These are phyloP conservation scores for Eremochloa ophiuroides DNA, from an alignment of 176 grass and related monocot genomes.

Conservation along the genomic window DNA sequence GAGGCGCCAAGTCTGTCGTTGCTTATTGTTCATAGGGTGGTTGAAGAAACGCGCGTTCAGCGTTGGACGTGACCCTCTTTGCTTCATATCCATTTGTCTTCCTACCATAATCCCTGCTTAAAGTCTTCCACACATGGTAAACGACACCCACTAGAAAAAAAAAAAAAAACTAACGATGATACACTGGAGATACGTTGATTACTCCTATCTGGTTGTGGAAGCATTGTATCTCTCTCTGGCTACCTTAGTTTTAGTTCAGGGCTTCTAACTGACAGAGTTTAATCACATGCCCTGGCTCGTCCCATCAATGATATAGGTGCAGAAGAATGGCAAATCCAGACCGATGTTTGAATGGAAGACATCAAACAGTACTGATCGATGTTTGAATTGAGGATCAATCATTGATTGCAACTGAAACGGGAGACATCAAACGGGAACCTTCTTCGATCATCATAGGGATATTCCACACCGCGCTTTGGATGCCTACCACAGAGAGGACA, in stretches of 20 bases:
- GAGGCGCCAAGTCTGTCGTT: conserved; percentile 10
- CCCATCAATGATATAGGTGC: not conserved
- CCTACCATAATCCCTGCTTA: not conserved
- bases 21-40: not conserved
- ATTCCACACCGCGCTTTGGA: not conserved
- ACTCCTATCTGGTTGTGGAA: not conserved
- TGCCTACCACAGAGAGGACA: not conserved
- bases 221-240: not conserved
- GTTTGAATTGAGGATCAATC: no score
- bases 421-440: conserved; percentile 5
- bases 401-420: no score
- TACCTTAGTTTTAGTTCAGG: not conserved
- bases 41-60: conserved; percentile 12
- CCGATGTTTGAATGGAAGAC: not conserved
- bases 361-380: no score
- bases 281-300: not conserved
- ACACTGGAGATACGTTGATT: no score
- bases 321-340: not conserved
- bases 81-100: conserved; percentile 1
- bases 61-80: not conserved
- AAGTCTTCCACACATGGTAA: not conserved
- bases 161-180: not conserved
- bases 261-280: not conserved
- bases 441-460: not conserved
- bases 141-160: not conserved